Evolutionary conservation across 805 yeast genomes (phyloP).

Genomic region (Saccharomycopsis amapae): DNA sequence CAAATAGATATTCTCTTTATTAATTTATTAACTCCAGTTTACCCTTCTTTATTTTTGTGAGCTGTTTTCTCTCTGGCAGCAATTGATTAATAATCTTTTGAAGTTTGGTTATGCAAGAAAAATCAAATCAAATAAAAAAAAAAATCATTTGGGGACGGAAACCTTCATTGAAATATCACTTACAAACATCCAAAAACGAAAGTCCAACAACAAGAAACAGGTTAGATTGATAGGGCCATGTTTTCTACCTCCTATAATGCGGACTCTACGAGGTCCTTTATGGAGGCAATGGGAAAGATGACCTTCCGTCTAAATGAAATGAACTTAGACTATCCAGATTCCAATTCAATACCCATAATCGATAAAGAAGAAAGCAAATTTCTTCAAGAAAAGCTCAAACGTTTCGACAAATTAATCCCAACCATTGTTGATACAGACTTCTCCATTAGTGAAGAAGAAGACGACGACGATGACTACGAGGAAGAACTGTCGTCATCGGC

Average conservation of each 20-base stretch:
- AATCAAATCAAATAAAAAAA: neutral
- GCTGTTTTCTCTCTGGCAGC: too few species aligned
- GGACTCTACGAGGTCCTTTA: slow-evolving; percentile 63
- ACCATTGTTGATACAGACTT: slow-evolving; percentile 5
- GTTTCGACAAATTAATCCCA: slow-evolving; percentile 30
- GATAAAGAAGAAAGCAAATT: slow-evolving; percentile 31
- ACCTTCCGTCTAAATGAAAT: slow-evolving; percentile 38
- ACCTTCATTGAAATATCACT: too few species aligned
- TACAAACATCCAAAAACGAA: neutral
- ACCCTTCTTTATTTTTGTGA: too few species aligned
- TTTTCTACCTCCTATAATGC: slow-evolving; percentile 39
- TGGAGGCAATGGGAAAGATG: slow-evolving; percentile 74
- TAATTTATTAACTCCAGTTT: too few species aligned
- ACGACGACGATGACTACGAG: neutral
- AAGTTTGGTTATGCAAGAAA: too few species aligned
- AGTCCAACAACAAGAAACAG: neutral
- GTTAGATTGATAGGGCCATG: slow-evolving; percentile 4
- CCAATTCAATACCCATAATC: slow-evolving; percentile 27
- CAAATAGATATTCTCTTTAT: too few species aligned
- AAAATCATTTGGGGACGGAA: too few species aligned
- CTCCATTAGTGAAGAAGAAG: neutral
- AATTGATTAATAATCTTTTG: too few species aligned
- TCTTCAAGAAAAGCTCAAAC: slow-evolving; percentile 34
- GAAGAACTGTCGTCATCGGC: too few species aligned
- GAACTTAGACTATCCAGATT: slow-evolving; percentile 24